These are phyloP conservation scores for Boletus insuetus DNA, from an alignment of 768 basidiomycete species.

Conservation along the genomic window DNA sequence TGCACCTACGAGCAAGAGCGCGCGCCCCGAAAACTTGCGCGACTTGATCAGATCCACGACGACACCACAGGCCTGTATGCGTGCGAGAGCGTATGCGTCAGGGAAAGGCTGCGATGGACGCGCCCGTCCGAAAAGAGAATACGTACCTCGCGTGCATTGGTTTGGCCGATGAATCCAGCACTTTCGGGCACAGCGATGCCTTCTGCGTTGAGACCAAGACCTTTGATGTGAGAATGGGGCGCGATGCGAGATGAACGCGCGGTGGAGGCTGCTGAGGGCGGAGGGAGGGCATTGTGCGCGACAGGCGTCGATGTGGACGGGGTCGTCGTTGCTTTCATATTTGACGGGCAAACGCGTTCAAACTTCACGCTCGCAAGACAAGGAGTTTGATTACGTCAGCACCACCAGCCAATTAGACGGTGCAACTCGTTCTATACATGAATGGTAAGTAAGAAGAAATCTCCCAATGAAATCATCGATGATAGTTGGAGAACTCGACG, in stretches of 20 bases:
- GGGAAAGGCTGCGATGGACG: background rate
- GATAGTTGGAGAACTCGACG: too few species aligned
- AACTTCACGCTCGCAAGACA: too few species aligned
- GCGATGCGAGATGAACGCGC: constrained; percentile 35
- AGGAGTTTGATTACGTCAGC: too few species aligned
- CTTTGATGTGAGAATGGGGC: constrained; percentile 96
- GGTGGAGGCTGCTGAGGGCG: constrained; percentile 49
- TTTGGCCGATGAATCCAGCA: constrained; percentile 91
- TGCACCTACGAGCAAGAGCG: constrained; percentile 87
- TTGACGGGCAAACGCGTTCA: background rate
- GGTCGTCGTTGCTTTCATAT: constrained; percentile 41
- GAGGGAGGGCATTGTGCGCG: constrained; percentile 73
- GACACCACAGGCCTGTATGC: constrained; percentile 81
- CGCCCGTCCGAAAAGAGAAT: too few species aligned
- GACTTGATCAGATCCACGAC: constrained; percentile 88
- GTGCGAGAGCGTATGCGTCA: background rate
- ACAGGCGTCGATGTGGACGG: constrained; percentile 51
- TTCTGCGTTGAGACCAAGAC: constrained; percentile 79
- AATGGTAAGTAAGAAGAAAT: too few species aligned
- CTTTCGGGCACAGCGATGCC: constrained; percentile 69
- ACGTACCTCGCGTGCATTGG: constrained; percentile 76
- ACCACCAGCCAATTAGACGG: too few species aligned
- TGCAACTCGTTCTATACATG: too few species aligned
- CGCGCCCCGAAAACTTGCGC: constrained; percentile 80
- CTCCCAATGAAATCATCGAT: too few species aligned